These are phyloP conservation scores for Salix dunnii DNA, from an alignment of 345 rosid genomes.

Conservation along the genomic window DNA sequence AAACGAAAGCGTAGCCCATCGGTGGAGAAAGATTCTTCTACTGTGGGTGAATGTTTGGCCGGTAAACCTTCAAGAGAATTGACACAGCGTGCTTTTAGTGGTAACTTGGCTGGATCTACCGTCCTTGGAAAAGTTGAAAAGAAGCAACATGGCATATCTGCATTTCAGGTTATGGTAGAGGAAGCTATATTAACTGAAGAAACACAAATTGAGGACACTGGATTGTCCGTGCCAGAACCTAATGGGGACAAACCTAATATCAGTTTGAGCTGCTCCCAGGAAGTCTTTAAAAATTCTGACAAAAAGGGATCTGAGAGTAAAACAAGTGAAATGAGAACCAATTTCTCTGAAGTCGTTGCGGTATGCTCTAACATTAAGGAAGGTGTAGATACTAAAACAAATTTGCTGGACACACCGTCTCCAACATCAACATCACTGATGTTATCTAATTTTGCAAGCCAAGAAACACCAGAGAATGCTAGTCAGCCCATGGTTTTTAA, in stretches of 20 bases:
- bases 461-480: slow-evolving; percentile 1
- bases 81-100: slow-evolving; percentile 5
- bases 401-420: slow-evolving; percentile 12
- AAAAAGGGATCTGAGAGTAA: slow-evolving; percentile 10
- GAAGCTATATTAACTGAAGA: not conserved
- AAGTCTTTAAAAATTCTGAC: slow-evolving; percentile 10
- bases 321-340: not conserved
- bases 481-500: not conserved
- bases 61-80: slow-evolving; percentile 22
- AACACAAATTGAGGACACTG: slow-evolving; percentile 6
- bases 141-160: slow-evolving; percentile 14
- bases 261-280: not conserved
- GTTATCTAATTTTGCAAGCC: not conserved
- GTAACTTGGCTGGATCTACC: slow-evolving; percentile 5
- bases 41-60: not conserved
- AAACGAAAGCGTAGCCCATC: slow-evolving; percentile 11
- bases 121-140: not conserved
- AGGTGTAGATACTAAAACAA: not conserved
- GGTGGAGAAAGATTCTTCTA: slow-evolving; percentile 5
- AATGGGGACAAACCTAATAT: slow-evolving; percentile 1
- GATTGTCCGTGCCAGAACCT: slow-evolving; percentile 13
- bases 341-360: slow-evolving; percentile 3
- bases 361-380: slow-evolving; percentile 1
- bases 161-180: not conserved
- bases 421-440: not conserved